A percentile compares a stretch with the other conserved stretches of the same genome.
Conservation (phyloP, 331 rosid genomes). For the Rhamnella rubrinervis region DNA sequence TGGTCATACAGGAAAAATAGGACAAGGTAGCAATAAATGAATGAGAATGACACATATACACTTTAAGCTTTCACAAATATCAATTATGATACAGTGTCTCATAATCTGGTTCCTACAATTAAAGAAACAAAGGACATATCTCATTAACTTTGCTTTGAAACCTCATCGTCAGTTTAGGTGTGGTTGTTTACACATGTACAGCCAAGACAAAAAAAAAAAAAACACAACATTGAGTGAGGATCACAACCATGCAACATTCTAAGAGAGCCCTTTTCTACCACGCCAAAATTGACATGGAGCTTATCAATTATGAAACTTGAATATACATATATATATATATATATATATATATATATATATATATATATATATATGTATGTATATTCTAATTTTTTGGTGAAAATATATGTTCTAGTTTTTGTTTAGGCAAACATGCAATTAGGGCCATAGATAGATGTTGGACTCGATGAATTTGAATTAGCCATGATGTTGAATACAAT, state of each 20-base stretch:
- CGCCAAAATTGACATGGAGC: neutral
- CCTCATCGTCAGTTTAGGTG: neutral
- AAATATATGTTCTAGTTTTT: no score
- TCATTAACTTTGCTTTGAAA: conserved; percentile 8
- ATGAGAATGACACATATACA: conserved; percentile 25
- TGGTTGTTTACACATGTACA: neutral
- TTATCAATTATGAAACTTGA: neutral
- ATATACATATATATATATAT: no score
- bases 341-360: no score
- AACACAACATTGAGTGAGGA: neutral
- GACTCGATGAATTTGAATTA: no score
- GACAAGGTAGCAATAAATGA: conserved; percentile 43
- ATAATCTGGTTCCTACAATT: conserved; percentile 39
- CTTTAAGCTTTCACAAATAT: conserved; percentile 31
- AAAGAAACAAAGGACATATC: conserved; percentile 44
- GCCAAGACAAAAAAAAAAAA: neutral
- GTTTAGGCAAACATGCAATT: no score
- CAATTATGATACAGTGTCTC: conserved; percentile 28
- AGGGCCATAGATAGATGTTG: no score
- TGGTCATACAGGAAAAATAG: neutral
- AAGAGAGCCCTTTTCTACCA: neutral
- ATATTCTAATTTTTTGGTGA: no score
- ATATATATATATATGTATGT: no score
- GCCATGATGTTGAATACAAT: no score
- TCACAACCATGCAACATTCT: neutral